Percentiles rank a stretch among this genome's conserved stretches.
Evolutionary conservation across 106 monocot species (phyloP).

Genomic region (Posidonia australis): DNA sequence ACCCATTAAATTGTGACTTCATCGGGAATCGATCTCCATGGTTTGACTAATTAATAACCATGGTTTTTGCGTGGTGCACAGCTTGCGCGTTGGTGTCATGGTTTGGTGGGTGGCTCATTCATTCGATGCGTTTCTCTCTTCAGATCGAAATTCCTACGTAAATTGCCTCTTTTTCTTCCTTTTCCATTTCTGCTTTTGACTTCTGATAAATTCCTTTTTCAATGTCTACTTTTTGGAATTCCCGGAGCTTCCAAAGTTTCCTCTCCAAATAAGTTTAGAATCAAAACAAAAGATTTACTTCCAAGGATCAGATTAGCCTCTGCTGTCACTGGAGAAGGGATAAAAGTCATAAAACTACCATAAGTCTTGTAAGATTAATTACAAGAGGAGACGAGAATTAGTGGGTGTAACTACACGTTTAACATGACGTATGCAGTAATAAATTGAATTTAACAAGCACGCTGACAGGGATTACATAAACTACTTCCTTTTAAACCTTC

Average conservation of each 20-base stretch:
- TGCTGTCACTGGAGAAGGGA: background rate
- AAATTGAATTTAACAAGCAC: too few relatives aligned
- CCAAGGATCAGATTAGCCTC: background rate
- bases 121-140: background rate
- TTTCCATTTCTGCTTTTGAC: background rate
- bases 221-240: background rate
- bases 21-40: too few relatives aligned
- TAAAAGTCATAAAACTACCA: background rate
- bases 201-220: background rate
- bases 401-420: background rate
- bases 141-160: too few relatives aligned
- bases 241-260: background rate
- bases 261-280: conserved; percentile 1
- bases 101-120: background rate
- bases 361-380: too few relatives aligned
- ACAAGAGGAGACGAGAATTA: background rate
- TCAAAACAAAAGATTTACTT: background rate
- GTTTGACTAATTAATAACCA: too few relatives aligned
- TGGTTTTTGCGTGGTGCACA: too few relatives aligned
- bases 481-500: background rate
- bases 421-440: too few relatives aligned
- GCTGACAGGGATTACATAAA: too few relatives aligned
- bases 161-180: background rate
- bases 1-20: too few relatives aligned
- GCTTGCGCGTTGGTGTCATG: background rate